These are phyloP conservation scores for Aspergillus bridgeri DNA, from an alignment of 495 filamentous ascomycete species.

Conservation along the genomic window DNA sequence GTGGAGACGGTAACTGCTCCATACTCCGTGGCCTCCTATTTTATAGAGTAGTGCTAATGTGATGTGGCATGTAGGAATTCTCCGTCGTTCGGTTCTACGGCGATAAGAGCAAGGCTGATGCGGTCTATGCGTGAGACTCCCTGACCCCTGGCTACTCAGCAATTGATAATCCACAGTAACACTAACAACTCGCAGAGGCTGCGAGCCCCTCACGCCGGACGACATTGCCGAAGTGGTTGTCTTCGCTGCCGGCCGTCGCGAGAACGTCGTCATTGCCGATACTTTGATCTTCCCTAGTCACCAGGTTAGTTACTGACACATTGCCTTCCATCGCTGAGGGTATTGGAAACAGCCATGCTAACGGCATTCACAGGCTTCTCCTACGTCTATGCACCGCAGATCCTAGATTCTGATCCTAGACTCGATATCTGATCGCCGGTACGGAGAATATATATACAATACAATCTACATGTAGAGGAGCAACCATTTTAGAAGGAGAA, in stretches of 20 bases:
- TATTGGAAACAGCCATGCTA: neutral
- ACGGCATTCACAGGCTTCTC: conserved; percentile 11
- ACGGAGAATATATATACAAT: neutral
- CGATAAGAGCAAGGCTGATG: conserved; percentile 91
- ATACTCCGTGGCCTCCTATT: conserved; percentile 9
- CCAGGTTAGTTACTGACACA: conserved; percentile 55
- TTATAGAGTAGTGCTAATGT: conserved; percentile 6
- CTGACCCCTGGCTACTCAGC: neutral
- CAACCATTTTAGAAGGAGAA: neutral
- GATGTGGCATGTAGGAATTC: conserved; percentile 62
- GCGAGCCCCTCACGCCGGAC: conserved; percentile 88
- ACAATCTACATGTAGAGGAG: neutral
- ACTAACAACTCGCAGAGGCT: conserved; percentile 51
- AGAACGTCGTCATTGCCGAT: conserved; percentile 96
- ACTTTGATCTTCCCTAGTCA: conserved; percentile 89
- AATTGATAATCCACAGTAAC: conserved; percentile 6
- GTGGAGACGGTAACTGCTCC: conserved; percentile 73
- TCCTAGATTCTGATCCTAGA: neutral
- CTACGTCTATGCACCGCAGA: conserved; percentile 6
- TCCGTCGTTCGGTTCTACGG: conserved; percentile 90
- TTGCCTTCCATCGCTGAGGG: neutral
- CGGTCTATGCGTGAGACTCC: conserved; percentile 78
- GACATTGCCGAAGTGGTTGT: conserved; percentile 95
- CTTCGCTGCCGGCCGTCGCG: conserved; percentile 79
- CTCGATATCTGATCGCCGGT: neutral